phyloP scores from a whole-genome alignment of 495 filamentous ascomycete genomes.

The Penicillium flavigenum region DNA sequence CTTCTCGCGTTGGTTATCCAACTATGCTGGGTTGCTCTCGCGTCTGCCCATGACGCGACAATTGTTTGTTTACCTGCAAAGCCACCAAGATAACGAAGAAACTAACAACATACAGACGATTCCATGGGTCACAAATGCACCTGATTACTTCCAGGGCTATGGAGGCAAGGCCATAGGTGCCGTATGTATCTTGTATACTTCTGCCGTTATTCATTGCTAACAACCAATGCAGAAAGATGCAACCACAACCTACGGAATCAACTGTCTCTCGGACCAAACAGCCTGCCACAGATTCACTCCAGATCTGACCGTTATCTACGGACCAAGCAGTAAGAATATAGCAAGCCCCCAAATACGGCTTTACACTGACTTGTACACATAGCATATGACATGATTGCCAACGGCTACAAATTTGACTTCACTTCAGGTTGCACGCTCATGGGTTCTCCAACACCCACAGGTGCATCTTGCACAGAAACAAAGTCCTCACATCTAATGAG shows the following conservation, averaged over 20 bases:
- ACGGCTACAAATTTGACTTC: constrained; percentile 4
- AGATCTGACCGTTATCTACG: constrained; percentile 7
- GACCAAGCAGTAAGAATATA: constrained; percentile 3
- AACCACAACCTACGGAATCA: constrained; percentile 7
- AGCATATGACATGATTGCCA: constrained; percentile 8
- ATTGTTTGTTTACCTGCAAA: constrained; percentile 2
- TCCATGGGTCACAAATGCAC: constrained; percentile 3
- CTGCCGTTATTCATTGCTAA: not conserved
- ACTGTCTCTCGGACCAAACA: not conserved
- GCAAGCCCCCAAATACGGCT: not conserved
- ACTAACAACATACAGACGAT: constrained; percentile 7
- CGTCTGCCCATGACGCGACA: not conserved
- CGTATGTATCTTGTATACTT: not conserved
- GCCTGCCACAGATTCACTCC: constrained; percentile 3
- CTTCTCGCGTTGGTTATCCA: not conserved
- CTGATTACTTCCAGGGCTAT: constrained; percentile 12
- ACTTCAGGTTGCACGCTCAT: constrained; percentile 3
- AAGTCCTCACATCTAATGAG: not conserved
- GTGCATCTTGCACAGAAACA: constrained; percentile 1
- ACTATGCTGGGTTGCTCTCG: constrained; percentile 5
- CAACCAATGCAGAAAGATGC: not conserved
- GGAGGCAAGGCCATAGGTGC: constrained; percentile 1
- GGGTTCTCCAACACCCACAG: not conserved
- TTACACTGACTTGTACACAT: not conserved
- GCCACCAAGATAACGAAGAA: not conserved